phyloP scores from a whole-genome alignment of 1,284 basidiomycete species.

The Ganoderma meredithae region DNA sequence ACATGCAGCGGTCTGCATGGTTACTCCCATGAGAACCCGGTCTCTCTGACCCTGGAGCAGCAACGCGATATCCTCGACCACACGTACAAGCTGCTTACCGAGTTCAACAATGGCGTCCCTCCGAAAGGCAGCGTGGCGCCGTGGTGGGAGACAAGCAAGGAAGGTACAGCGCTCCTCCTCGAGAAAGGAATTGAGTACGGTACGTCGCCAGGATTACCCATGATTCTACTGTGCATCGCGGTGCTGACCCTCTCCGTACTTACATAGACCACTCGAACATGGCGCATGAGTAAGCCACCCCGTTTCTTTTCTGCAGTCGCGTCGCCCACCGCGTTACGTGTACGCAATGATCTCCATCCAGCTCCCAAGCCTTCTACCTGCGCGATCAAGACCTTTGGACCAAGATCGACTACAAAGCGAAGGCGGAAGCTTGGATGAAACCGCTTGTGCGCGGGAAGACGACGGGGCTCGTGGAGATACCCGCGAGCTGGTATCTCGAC shows the following conservation, averaged over 20 bases:
- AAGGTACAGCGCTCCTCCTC: conserved; percentile 72
- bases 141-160: conserved; percentile 83
- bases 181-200: conserved; percentile 82
- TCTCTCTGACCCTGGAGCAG: conserved; percentile 67
- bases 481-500: conserved; percentile 77
- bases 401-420: conserved; percentile 72
- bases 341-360: conserved; percentile 35
- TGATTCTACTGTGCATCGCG: neutral
- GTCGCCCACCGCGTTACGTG: neutral
- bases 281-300: conserved; percentile 58
- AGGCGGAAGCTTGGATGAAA: conserved; percentile 79
- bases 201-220: conserved; percentile 37
- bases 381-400: conserved; percentile 77
- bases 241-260: neutral
- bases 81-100: conserved; percentile 70
- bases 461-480: conserved; percentile 78
- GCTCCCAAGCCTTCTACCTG: conserved; percentile 77
- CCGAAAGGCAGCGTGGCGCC: conserved; percentile 77
- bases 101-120: conserved; percentile 72
- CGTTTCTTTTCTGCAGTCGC: neutral
- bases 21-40: conserved; percentile 82
- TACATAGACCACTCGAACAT: conserved; percentile 69
- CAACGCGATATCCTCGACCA: conserved; percentile 78
- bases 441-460: conserved; percentile 70
- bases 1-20: conserved; percentile 68